Evolutionary conservation across 495 filamentous ascomycete genomes (phyloP), one percentile per base, ranked within the genome.

Genomic region (Aspergillus funiculosus): DNA sequence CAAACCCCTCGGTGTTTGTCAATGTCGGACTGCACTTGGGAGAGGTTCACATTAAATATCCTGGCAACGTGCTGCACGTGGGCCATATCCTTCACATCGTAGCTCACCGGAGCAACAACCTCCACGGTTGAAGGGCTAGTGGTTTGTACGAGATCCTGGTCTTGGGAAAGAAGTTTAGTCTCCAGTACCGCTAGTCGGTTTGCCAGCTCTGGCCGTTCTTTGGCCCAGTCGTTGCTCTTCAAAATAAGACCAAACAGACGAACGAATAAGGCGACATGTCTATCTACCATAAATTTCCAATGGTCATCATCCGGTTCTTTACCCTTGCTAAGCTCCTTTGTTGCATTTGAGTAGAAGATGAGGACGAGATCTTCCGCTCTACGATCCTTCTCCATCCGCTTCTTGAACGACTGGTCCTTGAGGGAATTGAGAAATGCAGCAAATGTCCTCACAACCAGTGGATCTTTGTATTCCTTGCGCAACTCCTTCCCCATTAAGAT

Each of bases 51-150:
- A 30, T 82, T 83, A 61, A 96, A 99, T 42, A 95, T 85, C 44
- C 75, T 82, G 31, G 82, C 80, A 18, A 97, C 91, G 37, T 81
- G 75, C 60, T 89, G 84, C 20, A 95, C 94, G 63, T 96, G 76
- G 15, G 81, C 82, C 94, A 99, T 99, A 58, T 99, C 94, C 68
- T 89, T 94, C 39, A 96, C 82, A 62, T 94, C 84, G 58, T 95
- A 89, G 61, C 81, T 92, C 35, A 92, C 61, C 1, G 90, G 87
- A 7, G 86, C 79, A 21, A 83, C 73, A 6, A 87, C 86, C 60
- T 95, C 89, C 21, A 87, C 78, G 11, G 78, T 78, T 11, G 67
- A 54, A 38, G 76, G 69, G 36, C 77, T 69, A 54, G 71, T 86
- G 46, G 62, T 67, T 58, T 73, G 60, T 41, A 73, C 68, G 19